phyloP scores from a whole-genome alignment of 2,329 filamentous ascomycete genomes.

The Neonectria ditissima region DNA sequence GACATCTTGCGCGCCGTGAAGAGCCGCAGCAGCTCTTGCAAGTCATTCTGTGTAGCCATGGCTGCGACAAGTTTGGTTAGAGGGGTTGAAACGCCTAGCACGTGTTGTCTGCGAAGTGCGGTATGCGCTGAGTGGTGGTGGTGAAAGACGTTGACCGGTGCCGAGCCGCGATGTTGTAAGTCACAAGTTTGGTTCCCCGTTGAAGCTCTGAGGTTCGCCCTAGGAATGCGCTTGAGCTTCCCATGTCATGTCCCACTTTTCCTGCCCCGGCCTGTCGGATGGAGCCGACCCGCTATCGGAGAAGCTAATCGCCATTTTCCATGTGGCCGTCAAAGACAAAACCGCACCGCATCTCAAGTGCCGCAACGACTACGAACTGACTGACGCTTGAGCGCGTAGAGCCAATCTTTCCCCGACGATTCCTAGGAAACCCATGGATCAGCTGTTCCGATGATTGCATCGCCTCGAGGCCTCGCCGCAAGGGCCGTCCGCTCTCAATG shows the following conservation, averaged over 20 bases:
- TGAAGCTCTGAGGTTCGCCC: conserved; percentile 30
- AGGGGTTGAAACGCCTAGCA: background rate
- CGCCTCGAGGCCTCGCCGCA: conserved; percentile 42
- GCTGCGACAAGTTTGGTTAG: background rate
- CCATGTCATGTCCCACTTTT: conserved; percentile 25
- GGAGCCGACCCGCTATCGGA: conserved; percentile 39
- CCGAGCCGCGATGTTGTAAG: conserved; percentile 32
- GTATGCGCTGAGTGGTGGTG: background rate
- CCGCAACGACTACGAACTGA: conserved; percentile 1
- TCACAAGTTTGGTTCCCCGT: conserved; percentile 24
- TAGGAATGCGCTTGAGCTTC: conserved; percentile 11
- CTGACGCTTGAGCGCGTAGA: background rate
- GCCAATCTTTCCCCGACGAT: background rate
- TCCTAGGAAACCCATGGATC: conserved; percentile 26
- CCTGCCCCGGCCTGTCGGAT: conserved; percentile 24
- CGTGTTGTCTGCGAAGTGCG: background rate
- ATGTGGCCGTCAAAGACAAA: conserved; percentile 23
- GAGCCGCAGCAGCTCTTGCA: conserved; percentile 71
- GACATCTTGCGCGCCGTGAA: conserved; percentile 69
- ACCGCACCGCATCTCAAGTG: conserved; percentile 1
- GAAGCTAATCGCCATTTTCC: conserved; percentile 25
- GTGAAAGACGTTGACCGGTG: background rate
- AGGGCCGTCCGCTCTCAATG: conserved; percentile 38
- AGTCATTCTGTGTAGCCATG: conserved; percentile 69
- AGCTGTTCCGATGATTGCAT: conserved; percentile 46